Percentiles rank a stretch among this genome's conserved stretches.
These are phyloP conservation scores for Schizonepeta tenuifolia DNA, from an alignment of 257 asterid species.

Conservation along the genomic window DNA sequence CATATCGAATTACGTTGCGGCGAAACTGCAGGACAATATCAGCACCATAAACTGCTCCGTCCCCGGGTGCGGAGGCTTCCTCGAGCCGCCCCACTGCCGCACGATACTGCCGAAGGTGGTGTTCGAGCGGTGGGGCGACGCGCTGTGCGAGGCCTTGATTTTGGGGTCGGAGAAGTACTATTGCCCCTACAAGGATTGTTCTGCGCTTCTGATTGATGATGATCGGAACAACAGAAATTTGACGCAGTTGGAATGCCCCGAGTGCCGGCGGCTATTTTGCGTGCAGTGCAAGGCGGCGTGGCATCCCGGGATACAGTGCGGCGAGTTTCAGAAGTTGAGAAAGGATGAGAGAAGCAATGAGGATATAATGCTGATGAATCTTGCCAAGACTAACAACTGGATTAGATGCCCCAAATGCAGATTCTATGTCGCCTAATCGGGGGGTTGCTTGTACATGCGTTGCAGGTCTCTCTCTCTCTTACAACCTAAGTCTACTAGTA, in stretches of 20 bases:
- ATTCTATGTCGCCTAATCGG: slow-evolving; percentile 52
- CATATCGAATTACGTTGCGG: slow-evolving; percentile 54
- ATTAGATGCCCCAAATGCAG: slow-evolving; percentile 65
- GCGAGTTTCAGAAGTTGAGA: slow-evolving; percentile 47
- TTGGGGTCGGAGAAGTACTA: slow-evolving; percentile 54
- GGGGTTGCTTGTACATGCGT: slow-evolving; percentile 62
- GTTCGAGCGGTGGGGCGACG: slow-evolving; percentile 81
- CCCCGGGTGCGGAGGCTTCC: slow-evolving; percentile 48
- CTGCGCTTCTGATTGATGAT: slow-evolving; percentile 57
- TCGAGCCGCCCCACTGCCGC: slow-evolving; percentile 67
- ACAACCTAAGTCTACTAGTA: no score
- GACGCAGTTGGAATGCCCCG: slow-evolving; percentile 51
- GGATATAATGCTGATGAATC: slow-evolving; percentile 52
- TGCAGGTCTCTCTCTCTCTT: slow-evolving; percentile 79
- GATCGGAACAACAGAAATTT: neutral
- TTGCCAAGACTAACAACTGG: no score
- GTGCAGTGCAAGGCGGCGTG: slow-evolving; percentile 60
- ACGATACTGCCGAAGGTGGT: slow-evolving; percentile 58
- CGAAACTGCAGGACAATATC: no score
- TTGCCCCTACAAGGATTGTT: slow-evolving; percentile 71
- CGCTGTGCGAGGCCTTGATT: slow-evolving; percentile 56
- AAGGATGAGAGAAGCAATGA: slow-evolving; percentile 50
- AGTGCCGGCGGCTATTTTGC: slow-evolving; percentile 64
- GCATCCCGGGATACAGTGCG: slow-evolving; percentile 55
- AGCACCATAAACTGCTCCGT: slow-evolving; percentile 58